A percentile compares a stretch with the other conserved stretches of the same genome.
Evolutionary conservation across 768 basidiomycete genomes (phyloP).

Genomic region (Phanerochaete carnosa): DNA sequence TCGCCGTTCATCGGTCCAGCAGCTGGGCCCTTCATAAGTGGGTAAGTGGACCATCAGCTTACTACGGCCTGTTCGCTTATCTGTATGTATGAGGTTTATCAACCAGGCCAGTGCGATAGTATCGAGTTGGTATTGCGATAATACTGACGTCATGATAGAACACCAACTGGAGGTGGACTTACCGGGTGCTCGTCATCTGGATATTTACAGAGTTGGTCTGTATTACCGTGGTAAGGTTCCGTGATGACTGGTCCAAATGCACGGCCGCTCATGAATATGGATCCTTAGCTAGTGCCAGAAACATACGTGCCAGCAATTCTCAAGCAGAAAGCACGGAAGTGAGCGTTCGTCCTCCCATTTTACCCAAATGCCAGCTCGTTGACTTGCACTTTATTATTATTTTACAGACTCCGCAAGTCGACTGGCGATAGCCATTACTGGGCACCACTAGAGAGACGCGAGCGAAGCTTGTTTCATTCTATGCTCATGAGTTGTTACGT

Average conservation of each 20-base stretch:
- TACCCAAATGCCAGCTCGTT: neutral
- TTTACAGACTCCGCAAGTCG: constrained; percentile 48
- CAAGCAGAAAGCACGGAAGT: constrained; percentile 59
- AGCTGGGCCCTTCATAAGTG: constrained; percentile 53
- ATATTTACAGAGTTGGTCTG: constrained; percentile 47
- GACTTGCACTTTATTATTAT: neutral
- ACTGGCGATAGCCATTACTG: constrained; percentile 53
- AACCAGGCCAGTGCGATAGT: constrained; percentile 33
- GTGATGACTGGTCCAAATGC: neutral
- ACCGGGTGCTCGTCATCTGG: constrained; percentile 70
- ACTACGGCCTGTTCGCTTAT: neutral
- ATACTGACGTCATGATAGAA: constrained; percentile 35
- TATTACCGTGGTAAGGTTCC: constrained; percentile 44
- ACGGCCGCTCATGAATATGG: neutral
- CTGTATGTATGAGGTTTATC: constrained; percentile 44
- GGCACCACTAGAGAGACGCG: constrained; percentile 54
- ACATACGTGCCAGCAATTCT: constrained; percentile 63
- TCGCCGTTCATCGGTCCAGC: constrained; percentile 57
- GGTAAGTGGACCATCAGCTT: constrained; percentile 35
- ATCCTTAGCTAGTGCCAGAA: constrained; percentile 60
- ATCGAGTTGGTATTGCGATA: neutral
- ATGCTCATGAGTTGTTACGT: constrained; percentile 58
- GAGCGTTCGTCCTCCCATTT: neutral
- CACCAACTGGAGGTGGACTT: constrained; percentile 74
- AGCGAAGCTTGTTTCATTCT: constrained; percentile 41